Percentiles rank a stretch among this genome's conserved stretches.
phyloP scores from a whole-genome alignment of 345 rosid species.

The Ceriops zippeliana region DNA sequence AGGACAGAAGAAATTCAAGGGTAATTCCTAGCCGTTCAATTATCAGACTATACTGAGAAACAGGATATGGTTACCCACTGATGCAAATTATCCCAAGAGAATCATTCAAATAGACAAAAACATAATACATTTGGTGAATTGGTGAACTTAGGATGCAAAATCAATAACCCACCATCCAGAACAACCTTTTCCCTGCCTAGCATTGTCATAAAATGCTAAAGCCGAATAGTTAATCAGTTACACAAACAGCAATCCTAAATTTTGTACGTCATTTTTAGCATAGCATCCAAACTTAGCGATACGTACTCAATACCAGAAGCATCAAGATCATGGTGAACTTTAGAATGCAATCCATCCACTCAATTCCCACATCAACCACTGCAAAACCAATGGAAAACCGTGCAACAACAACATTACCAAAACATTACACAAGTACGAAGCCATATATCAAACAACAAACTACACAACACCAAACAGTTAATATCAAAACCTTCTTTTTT shows the following conservation, averaged over 20 bases:
- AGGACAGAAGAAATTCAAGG: too few relatives aligned
- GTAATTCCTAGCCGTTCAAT: neutral
- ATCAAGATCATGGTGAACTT: constrained; percentile 35
- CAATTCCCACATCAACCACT: constrained; percentile 34
- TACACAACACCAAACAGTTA: neutral
- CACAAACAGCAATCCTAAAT: too few relatives aligned
- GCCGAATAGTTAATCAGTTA: too few relatives aligned
- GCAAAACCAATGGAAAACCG: constrained; percentile 7
- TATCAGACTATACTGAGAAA: constrained; percentile 20
- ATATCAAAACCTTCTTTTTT: neutral
- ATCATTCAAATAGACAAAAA: constrained; percentile 30
- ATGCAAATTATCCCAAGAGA: constrained; percentile 1
- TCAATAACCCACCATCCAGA: too few relatives aligned
- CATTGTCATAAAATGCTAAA: too few relatives aligned
- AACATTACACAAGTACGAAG: too few relatives aligned
- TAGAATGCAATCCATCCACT: constrained; percentile 46
- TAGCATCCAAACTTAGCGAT: neutral
- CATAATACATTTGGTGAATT: too few relatives aligned
- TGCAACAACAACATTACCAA: neutral
- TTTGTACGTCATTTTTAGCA: neutral
- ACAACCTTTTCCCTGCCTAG: neutral
- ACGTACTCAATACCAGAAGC: constrained; percentile 53
- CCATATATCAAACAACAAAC: too few relatives aligned
- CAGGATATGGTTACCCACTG: neutral
- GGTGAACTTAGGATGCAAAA: too few relatives aligned